Percentiles rank a stretch among this genome's conserved stretches.
phyloP scores from a whole-genome alignment of 2,329 filamentous ascomycete species.

The Fusarium illudens region DNA sequence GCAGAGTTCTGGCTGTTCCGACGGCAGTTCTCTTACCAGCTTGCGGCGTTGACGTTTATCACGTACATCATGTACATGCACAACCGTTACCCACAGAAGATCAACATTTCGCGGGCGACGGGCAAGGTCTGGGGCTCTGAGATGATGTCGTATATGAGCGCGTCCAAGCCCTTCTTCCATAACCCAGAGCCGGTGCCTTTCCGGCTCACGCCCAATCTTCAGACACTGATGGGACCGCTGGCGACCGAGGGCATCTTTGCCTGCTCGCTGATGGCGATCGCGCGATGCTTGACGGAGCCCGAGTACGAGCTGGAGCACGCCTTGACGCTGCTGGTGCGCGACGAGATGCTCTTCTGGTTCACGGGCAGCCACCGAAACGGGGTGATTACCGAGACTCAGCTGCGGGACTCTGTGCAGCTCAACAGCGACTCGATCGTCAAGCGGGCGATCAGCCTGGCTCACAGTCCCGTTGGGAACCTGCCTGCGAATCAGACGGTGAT shows the following conservation, averaged over 20 bases:
- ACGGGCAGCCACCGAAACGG: conserved; percentile 74
- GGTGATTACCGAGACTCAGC: conserved; percentile 65
- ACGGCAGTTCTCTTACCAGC: conserved; percentile 94
- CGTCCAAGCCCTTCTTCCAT: conserved; percentile 86
- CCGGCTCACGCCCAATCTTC: conserved; percentile 94
- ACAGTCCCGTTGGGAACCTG: conserved; percentile 78
- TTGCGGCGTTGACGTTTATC: conserved; percentile 96
- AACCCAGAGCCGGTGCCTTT: conserved; percentile 97
- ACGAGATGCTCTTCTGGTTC: conserved; percentile 98
- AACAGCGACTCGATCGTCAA: conserved; percentile 95
- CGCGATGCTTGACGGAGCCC: conserved; percentile 89
- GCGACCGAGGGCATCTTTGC: conserved; percentile 96
- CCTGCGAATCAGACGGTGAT: conserved; percentile 98
- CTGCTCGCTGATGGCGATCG: conserved; percentile 95
- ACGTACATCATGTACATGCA: conserved; percentile 98
- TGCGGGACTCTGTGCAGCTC: conserved; percentile 80
- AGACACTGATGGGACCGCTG: conserved; percentile 94
- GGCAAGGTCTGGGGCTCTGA: conserved; percentile 98
- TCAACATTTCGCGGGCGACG: conserved; percentile 85
- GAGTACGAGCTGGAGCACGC: conserved; percentile 93
- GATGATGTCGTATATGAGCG: conserved; percentile 88
- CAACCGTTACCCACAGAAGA: conserved; percentile 93
- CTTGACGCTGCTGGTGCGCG: conserved; percentile 91
- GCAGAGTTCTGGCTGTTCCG: conserved; percentile 99
- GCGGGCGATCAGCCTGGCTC: conserved; percentile 84